phyloP scores from a whole-genome alignment of 441 rosid species.

The Cnidoscolus chayamansa region DNA sequence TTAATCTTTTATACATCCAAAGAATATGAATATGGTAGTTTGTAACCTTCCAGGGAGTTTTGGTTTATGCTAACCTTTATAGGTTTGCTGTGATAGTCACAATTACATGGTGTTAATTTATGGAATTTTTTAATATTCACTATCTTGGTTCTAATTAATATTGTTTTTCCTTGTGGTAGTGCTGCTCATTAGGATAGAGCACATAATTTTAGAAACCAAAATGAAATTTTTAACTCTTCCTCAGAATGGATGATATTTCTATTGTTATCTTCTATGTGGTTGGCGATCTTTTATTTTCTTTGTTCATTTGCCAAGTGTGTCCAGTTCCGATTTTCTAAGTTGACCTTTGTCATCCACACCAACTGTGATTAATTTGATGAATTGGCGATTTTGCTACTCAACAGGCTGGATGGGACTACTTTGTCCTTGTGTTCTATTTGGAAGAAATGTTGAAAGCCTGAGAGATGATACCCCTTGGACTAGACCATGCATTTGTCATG shows the following conservation, averaged over 20 bases:
- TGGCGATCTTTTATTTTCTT: too few species aligned
- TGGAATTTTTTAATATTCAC: too few species aligned
- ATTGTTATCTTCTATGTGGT: too few species aligned
- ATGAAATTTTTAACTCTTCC: too few species aligned
- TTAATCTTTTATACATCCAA: not conserved
- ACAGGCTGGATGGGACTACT: slow-evolving; percentile 74
- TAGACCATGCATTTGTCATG: too few species aligned
- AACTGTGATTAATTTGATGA: not conserved
- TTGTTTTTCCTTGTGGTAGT: too few species aligned
- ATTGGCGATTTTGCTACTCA: not conserved
- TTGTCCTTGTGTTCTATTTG: slow-evolving; percentile 85
- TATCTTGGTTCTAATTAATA: too few species aligned
- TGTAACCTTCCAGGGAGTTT: not conserved
- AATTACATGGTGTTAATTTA: not conserved
- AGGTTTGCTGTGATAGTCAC: not conserved
- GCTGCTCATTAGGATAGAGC: too few species aligned
- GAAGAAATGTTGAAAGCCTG: slow-evolving; percentile 62
- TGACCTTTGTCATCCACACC: not conserved
- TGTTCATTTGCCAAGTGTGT: not conserved
- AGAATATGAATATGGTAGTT: not conserved
- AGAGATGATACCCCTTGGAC: too few species aligned
- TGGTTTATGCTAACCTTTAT: not conserved
- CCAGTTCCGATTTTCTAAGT: not conserved
- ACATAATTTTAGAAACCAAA: not conserved
- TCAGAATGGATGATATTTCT: too few species aligned